These are phyloP conservation scores for Fusarium sp. DNA, from an alignment of 2,329 filamentous ascomycete genomes.

Conservation along the genomic window DNA sequence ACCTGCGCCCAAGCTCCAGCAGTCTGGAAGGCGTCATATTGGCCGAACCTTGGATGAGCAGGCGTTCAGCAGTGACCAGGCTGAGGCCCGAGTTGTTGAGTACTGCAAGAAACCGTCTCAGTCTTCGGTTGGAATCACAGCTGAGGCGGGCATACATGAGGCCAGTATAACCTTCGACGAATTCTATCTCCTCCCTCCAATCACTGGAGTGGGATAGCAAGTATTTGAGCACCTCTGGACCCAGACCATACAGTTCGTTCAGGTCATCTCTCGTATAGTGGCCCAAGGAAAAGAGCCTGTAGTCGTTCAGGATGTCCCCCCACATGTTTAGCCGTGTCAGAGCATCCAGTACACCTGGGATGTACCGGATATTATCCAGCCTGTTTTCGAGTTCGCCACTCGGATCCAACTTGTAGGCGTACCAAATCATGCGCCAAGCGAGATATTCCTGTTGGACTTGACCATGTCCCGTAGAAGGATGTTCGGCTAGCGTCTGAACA, in stretches of 20 bases:
- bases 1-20: not conserved
- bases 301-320: slow-evolving; percentile 32
- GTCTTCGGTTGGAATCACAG: not conserved
- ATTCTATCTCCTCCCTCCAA: not conserved
- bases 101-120: not conserved
- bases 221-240: not conserved
- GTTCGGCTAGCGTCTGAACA: not conserved
- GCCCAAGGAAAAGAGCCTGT: not conserved
- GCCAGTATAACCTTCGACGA: not conserved
- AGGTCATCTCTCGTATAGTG: not conserved
- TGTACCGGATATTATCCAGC: not conserved
- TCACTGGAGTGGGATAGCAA: not conserved
- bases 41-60: not conserved
- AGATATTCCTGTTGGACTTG: slow-evolving; percentile 26
- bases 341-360: not conserved
- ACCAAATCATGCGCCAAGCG: slow-evolving; percentile 32
- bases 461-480: slow-evolving; percentile 7
- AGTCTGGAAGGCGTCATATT: not conserved
- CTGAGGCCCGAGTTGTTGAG: not conserved
- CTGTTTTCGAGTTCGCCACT: not conserved
- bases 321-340: slow-evolving; percentile 20
- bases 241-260: not conserved
- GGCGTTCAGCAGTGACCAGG: slow-evolving; percentile 1
- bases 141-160: not conserved
- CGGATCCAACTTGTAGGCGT: slow-evolving; percentile 14